Base-by-base conservation (phyloP, 306 rosid genomes). In the Gastrolobium bilobum region DNA sequence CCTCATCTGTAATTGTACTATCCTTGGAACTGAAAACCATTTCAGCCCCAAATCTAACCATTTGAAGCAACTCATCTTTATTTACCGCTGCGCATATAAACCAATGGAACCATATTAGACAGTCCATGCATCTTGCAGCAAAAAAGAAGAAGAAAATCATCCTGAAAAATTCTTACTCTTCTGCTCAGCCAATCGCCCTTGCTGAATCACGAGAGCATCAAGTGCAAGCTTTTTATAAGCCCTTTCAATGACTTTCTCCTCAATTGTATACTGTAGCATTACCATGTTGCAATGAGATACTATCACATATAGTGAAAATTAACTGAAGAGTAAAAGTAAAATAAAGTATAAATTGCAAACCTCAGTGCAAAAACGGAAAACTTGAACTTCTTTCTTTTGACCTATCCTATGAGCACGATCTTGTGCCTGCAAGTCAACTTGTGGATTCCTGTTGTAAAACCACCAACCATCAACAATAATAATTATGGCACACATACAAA, bases 331-430 rank as follows among this genome's bases (percentile, higher is more conserved):
- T 39, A 42, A 53, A 66, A 77, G 20, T 39, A 42, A 53, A 66
- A 77, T 8, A 13, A 65, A 20, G 31, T 29, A 62, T 58, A 72
- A 11, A 62, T 46, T 35, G 44, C 76, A 78, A 68, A 95, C 99
- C 98, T 93, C 99, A 0, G 99, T 91, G 86, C 99, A 95, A 82
- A 95, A 95, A 35, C 99, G 90, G 71, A 95, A 95, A 79, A 95
- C 99, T 89, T 95, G 99, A 79, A 95, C 99, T 90, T 95, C 99
- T 86, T 95, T 95, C 92, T 93, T 95, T 79, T 95, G 99, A 80
- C 99, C 99, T 85, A 95, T 95, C 87, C 99, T 93, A 81, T 95
- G 99, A 83, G 99, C 99, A 73, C 99, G 98, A 67, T 95, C 99
- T 79, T 95, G 99, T 73, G 99, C 99, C 88, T 95, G 99, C 85